A percentile compares a stretch with the other conserved stretches of the same genome.
Evolutionary conservation across 805 yeast genomes (phyloP).

Genomic region (Lachancea dasiensis): DNA sequence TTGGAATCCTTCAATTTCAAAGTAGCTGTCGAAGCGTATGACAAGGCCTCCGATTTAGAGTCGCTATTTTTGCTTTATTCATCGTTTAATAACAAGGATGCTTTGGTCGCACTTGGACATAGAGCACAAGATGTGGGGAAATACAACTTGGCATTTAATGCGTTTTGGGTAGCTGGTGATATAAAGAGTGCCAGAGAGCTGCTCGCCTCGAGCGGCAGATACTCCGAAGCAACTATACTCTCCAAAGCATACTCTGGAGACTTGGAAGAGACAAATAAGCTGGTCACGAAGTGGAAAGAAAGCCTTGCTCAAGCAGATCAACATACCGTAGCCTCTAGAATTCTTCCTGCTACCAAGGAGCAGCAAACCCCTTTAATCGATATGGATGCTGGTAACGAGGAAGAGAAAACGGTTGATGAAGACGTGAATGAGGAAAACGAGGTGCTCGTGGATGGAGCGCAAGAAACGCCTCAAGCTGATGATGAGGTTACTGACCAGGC

Average conservation of each 20-base stretch:
- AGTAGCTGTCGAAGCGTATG: constrained; percentile 74
- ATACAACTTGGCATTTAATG: constrained; percentile 85
- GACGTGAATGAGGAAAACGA: constrained; percentile 19
- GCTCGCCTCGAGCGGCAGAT: constrained; percentile 60
- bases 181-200: constrained; percentile 55
- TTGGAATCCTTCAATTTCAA: constrained; percentile 70
- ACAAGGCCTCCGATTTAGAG: constrained; percentile 73
- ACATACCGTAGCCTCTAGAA: constrained; percentile 53
- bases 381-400: constrained; percentile 31
- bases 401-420: constrained; percentile 11
- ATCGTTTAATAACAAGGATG: constrained; percentile 63
- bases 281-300: constrained; percentile 64
- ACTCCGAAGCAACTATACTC: constrained; percentile 80
- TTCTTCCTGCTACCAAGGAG: constrained; percentile 40
- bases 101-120: constrained; percentile 57
- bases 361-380: constrained; percentile 36
- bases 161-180: constrained; percentile 83
- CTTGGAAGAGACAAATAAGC: constrained; percentile 38
- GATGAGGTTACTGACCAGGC: constrained; percentile 14
- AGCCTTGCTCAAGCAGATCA: constrained; percentile 48
- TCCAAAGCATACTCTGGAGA: constrained; percentile 62
- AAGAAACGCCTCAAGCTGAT: constrained; percentile 16
- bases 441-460: constrained; percentile 14
- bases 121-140: constrained; percentile 68
- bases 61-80: constrained; percentile 78